phyloP scores from a whole-genome alignment of 805 yeast genomes.

The Yarrowia sp. region DNA sequence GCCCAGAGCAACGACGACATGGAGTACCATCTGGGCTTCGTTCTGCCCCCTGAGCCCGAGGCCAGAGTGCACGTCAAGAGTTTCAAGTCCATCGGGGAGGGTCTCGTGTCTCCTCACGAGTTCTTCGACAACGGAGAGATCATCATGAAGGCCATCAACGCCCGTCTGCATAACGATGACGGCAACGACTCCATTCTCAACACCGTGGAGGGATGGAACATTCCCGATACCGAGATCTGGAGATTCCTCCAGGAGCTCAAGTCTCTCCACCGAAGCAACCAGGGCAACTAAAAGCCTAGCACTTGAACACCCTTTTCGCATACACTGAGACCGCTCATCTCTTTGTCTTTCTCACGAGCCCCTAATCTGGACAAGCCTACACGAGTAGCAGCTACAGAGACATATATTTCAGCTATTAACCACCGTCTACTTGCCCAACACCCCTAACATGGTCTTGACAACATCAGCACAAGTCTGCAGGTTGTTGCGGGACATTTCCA shows the following conservation, averaged over 20 bases:
- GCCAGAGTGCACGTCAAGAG: slow-evolving; percentile 1
- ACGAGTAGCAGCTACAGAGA: not conserved
- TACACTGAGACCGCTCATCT: slow-evolving; percentile 8
- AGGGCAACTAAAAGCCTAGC: not conserved
- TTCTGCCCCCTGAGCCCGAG: not conserved
- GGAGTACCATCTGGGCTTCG: slow-evolving; percentile 21
- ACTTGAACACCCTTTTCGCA: not conserved
- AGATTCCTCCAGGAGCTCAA: slow-evolving; percentile 20
- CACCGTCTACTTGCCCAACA: slow-evolving; percentile 8
- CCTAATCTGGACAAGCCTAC: not conserved
- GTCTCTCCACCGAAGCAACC: not conserved
- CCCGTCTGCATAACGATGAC: not conserved
- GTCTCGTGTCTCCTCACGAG: slow-evolving; percentile 1
- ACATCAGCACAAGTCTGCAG: slow-evolving; percentile 22
- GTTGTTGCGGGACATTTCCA: slow-evolving; percentile 24
- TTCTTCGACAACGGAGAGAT: slow-evolving; percentile 8
- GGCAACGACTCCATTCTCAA: slow-evolving; percentile 15
- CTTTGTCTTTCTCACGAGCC: slow-evolving; percentile 4
- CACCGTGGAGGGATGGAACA: slow-evolving; percentile 24
- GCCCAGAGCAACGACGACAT: not conserved
- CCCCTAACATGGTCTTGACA: slow-evolving; percentile 23
- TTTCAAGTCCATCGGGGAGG: slow-evolving; percentile 17
- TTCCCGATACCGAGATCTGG: slow-evolving; percentile 25
- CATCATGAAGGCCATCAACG: slow-evolving; percentile 8
- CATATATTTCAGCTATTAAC: not conserved